Evolutionary conservation across 352 stramenopile species (phyloP), one percentile per base, ranked within the genome.

Genomic region (Pythium aristosporum): DNA sequence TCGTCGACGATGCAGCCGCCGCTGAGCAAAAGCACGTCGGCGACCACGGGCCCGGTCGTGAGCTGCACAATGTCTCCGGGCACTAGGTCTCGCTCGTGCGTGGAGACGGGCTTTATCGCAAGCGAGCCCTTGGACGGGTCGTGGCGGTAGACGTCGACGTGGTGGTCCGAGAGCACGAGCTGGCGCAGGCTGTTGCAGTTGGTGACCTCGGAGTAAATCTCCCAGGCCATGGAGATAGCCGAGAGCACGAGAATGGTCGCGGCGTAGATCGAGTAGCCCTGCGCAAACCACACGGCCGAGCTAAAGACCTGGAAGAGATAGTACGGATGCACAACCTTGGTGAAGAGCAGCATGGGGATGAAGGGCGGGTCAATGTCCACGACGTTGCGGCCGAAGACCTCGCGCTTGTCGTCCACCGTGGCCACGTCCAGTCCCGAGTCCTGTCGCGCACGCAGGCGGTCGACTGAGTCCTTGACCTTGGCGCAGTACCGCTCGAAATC

Each of bases 281-380:
- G 50, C 2, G 54, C 57, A 25, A 85, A 73, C 79, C 79, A 88
- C 15, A 88, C 71, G 0, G 52, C 62, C 6, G 72, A 62, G 28
- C 75, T 85, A 61, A 88, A 85, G 28, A 86, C 36, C 64, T 88
- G 76, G 52, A 88, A 88, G 5, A 88, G 25, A 65, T 88, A 86
- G 63, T 78, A 88, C 56, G 76, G 79, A 39, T 86, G 79, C 47
- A 85, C 68, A 25, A 81, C 15, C 63, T 88, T 88, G 48, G 73
- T 44, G 53, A 87, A 80, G 37, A 89, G 47, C 28, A 90, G 63
- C 56, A 69, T 67, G 2, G 61, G 28, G 20, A 81, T 56, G 18
- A 67, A 61, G 0, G 75, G 73, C 30, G 70, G 58, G 32, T 75
- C 63, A 13, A 87, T 78, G n/a, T 74, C 62, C 12, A 87, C 73